phyloP scores from a whole-genome alignment of 768 basidiomycete genomes.

The Rhodotorula toruloides region DNA sequence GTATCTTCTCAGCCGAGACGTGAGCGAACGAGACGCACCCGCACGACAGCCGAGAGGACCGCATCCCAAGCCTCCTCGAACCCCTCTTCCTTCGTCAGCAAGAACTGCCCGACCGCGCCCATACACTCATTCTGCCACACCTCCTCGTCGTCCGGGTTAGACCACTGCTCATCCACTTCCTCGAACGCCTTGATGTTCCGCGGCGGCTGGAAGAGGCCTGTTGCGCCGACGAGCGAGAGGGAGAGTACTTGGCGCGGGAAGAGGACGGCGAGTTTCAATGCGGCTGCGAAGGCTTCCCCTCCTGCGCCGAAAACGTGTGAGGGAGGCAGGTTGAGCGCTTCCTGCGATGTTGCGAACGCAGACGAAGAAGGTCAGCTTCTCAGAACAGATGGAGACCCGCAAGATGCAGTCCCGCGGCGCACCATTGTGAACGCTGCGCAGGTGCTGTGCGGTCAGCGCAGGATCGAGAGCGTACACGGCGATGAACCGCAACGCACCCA shows the following conservation, averaged over 20 bases:
- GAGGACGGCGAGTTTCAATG: conserved; percentile 17
- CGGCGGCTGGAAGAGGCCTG: conserved; percentile 12
- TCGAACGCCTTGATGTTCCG: conserved; percentile 12
- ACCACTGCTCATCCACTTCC: conserved; percentile 15
- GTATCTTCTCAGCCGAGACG: background rate
- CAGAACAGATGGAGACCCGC: background rate
- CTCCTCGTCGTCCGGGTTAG: background rate
- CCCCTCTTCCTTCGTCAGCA: background rate
- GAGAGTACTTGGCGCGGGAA: conserved; percentile 17
- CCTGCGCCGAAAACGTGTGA: conserved; percentile 25
- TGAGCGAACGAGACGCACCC: background rate
- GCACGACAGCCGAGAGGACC: background rate
- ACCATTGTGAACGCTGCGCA: conserved; percentile 14
- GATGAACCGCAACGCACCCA: background rate
- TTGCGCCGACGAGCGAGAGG: conserved; percentile 24
- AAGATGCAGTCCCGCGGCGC: too few relatives aligned
- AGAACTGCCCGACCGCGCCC: conserved; percentile 8
- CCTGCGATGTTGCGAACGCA: too few relatives aligned
- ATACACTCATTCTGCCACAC: conserved; percentile 19
- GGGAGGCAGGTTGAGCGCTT: conserved; percentile 14
- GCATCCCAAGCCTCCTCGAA: background rate
- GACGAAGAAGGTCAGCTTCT: background rate
- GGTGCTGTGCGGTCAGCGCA: too few relatives aligned
- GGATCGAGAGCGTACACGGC: too few relatives aligned
- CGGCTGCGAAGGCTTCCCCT: conserved; percentile 8